These are phyloP conservation scores for Candida albicans DNA, from an alignment of 1,139 yeast genomes.

Conservation along the genomic window DNA sequence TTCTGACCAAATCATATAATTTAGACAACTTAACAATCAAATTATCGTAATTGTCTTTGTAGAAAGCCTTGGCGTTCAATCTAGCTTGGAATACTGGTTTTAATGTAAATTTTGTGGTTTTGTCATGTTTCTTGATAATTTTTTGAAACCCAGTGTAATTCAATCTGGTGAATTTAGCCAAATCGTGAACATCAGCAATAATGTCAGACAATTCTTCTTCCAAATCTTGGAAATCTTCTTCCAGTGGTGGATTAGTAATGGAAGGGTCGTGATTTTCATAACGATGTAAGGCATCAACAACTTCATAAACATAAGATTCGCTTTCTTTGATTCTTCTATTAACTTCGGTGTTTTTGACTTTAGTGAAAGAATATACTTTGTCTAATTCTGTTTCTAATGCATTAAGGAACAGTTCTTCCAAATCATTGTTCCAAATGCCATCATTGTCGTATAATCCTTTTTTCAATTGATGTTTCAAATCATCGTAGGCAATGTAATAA, in stretches of 20 bases:
- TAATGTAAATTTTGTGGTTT: constrained; percentile 76
- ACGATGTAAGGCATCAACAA: constrained; percentile 45
- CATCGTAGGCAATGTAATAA: constrained; percentile 89
- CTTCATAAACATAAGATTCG: constrained; percentile 64
- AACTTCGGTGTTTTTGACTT: constrained; percentile 82
- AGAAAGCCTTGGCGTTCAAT: constrained; percentile 89
- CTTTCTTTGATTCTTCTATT: constrained; percentile 79
- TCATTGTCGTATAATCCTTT: constrained; percentile 58
- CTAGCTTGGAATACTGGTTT: constrained; percentile 93
- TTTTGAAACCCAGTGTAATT: constrained; percentile 97
- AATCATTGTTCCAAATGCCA: constrained; percentile 65
- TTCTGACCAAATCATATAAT: constrained; percentile 87
- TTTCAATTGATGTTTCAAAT: constrained; percentile 76
- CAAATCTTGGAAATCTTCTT: constrained; percentile 84
- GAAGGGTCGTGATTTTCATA: constrained; percentile 23
- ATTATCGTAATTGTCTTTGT: constrained; percentile 89
- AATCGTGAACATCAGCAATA: constrained; percentile 95
- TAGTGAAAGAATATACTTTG: constrained; percentile 87
- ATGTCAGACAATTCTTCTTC: constrained; percentile 91
- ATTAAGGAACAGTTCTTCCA: constrained; percentile 79
- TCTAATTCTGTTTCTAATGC: constrained; percentile 79
- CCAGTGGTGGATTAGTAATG: constrained; percentile 45
- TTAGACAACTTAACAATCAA: constrained; percentile 86
- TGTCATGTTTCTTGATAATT: constrained; percentile 94
- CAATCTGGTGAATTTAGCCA: constrained; percentile 87